Evolutionary conservation across 2,329 filamentous ascomycete species (phyloP), one percentile per base, ranked within the genome.

Genomic region (Diaporthe sp.): DNA sequence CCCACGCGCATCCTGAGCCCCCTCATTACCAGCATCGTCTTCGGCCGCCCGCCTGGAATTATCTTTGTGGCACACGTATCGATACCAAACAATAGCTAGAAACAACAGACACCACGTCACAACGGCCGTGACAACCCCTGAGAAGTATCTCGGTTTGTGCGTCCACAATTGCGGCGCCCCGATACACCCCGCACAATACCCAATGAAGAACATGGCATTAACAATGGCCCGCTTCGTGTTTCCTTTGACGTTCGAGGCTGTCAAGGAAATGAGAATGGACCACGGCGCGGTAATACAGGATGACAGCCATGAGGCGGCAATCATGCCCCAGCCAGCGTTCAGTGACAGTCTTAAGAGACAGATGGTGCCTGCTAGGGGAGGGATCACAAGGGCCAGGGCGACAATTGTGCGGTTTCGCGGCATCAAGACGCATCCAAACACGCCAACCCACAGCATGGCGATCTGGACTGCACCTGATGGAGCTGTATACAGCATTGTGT

Each of bases 401-500:
- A 87, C 81, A 0, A 86, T 75, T 1, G 78, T 84, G 2, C 87
- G 81, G 50, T 83, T 83, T 2, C 80, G 80, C 0, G 86, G 86
- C 52, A 85, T 83, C 4, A 86, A 28, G 35, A 77, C 78, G 72
- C 82, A 86, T 0, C 81, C 82, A 8, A 81, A 73, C 19, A 86
- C 81, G 17, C 85, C 86, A 30, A 88, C 79, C 86, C 87, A 88
- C 47, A 89, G 78, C 64, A 86, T 80, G 1, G 81, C 72, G 30
- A 89, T 82, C 76, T 87, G 85, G 1, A 88, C 82, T 0, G 86
- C 87, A 1, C 87, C 87, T 0, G 86, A 88, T 0, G 87, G 87
- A 0, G 85, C 83, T 5, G 82, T 84, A 77, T 86, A 86, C 0
- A 89, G 82, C 80, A 89, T 83, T 1, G 87, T 89, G 28, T 87